Evolutionary conservation across 805 yeast species (phyloP), one percentile per base, ranked within the genome.

Genomic region (Cyberlindnera suaveolens): DNA sequence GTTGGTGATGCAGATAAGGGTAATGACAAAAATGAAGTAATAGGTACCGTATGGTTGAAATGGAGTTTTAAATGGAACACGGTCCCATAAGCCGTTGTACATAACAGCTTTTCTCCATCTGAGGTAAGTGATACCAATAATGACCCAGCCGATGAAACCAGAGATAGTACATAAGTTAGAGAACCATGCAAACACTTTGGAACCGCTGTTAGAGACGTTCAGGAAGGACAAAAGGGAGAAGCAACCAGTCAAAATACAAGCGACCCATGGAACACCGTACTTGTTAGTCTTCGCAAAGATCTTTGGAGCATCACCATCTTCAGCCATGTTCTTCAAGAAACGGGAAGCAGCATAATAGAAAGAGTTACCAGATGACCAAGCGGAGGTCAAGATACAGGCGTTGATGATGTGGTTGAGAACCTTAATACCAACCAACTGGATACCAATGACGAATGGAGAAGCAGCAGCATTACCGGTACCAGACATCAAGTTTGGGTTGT

Each of bases 361-460:
- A 2, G 90, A 82, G 65, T 85, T 86, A 33, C 85, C 82, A 35
- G 95, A 91, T 8, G 93, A 85, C 62, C 85, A 76, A 39, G 87
- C 90, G 49, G 87, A 83, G 31, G 86, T 65, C 57, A 88, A 65
- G 51, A 88, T 82, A 61, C 85, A 79, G 5, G 84, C 91, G 60
- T 88, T 88, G 58, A 88, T 70, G 42, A 88, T 74, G 53, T 82
- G 84, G 37, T 89, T 87, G 49, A 87, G 68, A 0, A 78, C 91
- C 17, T 63, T 56, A 49, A 86, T 85, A 35, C 75, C 71, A 30
- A 85, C 85, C 49, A 71, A 71, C 50, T 75, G 75, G 55, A 87
- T 81, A 42, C 95, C 96, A 58, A 85, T 80, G 43, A 85, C 90
- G 57, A 85, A 86, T 23, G 96, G 95, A 19, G 93, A 83, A 10